Percentiles rank a stretch among this genome's conserved stretches.
Evolutionary conservation across 2,329 filamentous ascomycete genomes (phyloP).

Genomic region (Ophiocordyceps camponoti-saundersi): DNA sequence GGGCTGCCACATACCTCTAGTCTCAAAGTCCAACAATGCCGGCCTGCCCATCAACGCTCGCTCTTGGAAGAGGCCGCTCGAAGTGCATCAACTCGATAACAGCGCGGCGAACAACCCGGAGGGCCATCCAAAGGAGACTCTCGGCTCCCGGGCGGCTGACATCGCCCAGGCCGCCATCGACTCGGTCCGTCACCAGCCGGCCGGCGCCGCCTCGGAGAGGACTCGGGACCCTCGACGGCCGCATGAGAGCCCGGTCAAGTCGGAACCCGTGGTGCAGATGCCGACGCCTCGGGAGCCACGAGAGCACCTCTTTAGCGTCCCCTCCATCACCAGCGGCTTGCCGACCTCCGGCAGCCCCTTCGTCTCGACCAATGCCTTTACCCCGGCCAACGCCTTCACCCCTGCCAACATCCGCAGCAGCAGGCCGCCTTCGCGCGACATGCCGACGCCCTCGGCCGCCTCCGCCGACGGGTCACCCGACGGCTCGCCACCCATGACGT

Average conservation of each 20-base stretch:
- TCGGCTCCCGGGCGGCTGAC: slow-evolving; percentile 1
- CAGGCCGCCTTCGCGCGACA: slow-evolving; percentile 7
- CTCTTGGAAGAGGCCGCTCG: neutral
- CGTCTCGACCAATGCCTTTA: neutral
- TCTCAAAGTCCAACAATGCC: slow-evolving; percentile 1
- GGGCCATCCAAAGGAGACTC: slow-evolving; percentile 1
- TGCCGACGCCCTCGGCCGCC: slow-evolving; percentile 11
- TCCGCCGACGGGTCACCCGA: slow-evolving; percentile 12
- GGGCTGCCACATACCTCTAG: slow-evolving; percentile 13
- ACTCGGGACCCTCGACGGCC: neutral
- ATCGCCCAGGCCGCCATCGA: slow-evolving; percentile 1
- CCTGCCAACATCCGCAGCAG: slow-evolving; percentile 13
- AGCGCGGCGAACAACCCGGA: neutral
- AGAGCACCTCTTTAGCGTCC: slow-evolving; percentile 2
- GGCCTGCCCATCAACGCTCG: neutral
- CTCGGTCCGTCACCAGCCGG: neutral
- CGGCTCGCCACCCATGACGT: slow-evolving; percentile 4
- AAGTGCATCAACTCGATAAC: neutral
- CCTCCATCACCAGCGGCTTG: neutral
- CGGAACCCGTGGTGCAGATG: slow-evolving; percentile 9
- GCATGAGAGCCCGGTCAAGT: slow-evolving; percentile 4
- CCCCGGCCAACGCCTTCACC: slow-evolving; percentile 11
- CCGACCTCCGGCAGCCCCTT: neutral
- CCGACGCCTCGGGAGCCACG: slow-evolving; percentile 10
- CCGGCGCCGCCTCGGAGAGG: neutral